phyloP scores from a whole-genome alignment of 257 asterid genomes.

The Jacaranda mimosifolia region DNA sequence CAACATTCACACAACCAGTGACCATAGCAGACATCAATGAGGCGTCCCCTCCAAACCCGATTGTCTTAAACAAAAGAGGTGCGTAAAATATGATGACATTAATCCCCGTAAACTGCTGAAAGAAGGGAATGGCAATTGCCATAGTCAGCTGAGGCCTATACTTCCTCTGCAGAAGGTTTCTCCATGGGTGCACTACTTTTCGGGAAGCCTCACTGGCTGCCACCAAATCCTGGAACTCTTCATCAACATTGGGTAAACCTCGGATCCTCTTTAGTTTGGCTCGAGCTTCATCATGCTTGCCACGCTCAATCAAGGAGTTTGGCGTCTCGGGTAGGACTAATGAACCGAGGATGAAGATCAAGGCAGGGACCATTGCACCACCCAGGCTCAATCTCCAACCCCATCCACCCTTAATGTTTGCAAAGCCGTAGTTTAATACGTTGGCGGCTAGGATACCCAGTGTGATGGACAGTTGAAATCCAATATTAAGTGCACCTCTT shows the following conservation, averaged over 20 bases:
- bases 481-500: slow-evolving; percentile 61
- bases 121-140: slow-evolving; percentile 77
- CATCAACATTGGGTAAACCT: slow-evolving; percentile 64
- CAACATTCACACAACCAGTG: slow-evolving; percentile 65
- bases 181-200: slow-evolving; percentile 74
- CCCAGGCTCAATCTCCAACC: slow-evolving; percentile 91
- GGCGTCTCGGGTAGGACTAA: slow-evolving; percentile 86
- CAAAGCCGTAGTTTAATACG: slow-evolving; percentile 52
- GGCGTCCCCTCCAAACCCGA: slow-evolving; percentile 67
- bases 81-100: slow-evolving; percentile 88
- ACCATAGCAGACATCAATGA: slow-evolving; percentile 74
- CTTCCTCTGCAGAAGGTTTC: slow-evolving; percentile 64
- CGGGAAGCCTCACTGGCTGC: slow-evolving; percentile 74
- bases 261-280: slow-evolving; percentile 57
- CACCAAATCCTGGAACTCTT: slow-evolving; percentile 74
- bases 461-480: slow-evolving; percentile 57
- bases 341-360: slow-evolving; percentile 73
- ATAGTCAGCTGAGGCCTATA: slow-evolving; percentile 80
- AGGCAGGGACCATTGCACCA: slow-evolving; percentile 87
- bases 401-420: slow-evolving; percentile 50
- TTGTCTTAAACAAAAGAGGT: slow-evolving; percentile 74
- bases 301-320: slow-evolving; percentile 85
- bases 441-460: slow-evolving; percentile 56
- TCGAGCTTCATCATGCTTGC: slow-evolving; percentile 58
- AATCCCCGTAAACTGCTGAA: slow-evolving; percentile 87